Evolutionary conservation across 116 monocot genomes (phyloP), one percentile per base, ranked within the genome.

Genomic region (Zostera marina): DNA sequence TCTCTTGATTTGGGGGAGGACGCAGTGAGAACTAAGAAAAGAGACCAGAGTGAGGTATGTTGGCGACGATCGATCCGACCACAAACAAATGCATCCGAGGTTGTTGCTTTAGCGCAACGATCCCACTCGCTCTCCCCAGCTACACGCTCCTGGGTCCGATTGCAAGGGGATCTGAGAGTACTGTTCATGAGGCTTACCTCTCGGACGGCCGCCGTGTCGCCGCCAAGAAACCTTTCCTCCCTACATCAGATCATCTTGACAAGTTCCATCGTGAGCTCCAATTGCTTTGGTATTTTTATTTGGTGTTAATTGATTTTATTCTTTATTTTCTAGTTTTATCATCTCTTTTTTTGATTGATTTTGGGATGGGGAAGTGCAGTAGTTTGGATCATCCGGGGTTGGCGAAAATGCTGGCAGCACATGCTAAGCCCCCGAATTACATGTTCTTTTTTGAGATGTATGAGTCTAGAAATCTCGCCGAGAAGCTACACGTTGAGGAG

Each of bases 361-460:
- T 2, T 45, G 8, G 42, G 44, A 53, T 44, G 20, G 8, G 49
- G 20, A 45, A 49, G 49, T 49, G 64, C 49, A 96, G 82, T 69
- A 41, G 70, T 22, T 25, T 93, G 70, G 74, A 88, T 52, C 89
- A 96, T 72, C 85, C 77, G 22, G 80, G 85, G 25, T 53, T 89
- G 70, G 82, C 78, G 0, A 76, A 63, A 49, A 66, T 96, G 44
- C 73, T 85, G 38, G 96, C 89, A 0, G 89, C 85, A 2, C 79
- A 96, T 46, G 85, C 89, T 0, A 73, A 70, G 64, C 96, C 96
- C 7, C 96, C 96, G 3, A 80, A 82, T 65, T 96, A 96, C 57
- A 54, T 85, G 67, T 63, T 85, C 58, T 82, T 96, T 74, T 96
- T 88, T 44, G 80, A 96, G 63, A 68, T 80, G 55, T 89, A 88